Conservation (phyloP, 2,329 filamentous ascomycete genomes). For the Neonectria hederae region DNA sequence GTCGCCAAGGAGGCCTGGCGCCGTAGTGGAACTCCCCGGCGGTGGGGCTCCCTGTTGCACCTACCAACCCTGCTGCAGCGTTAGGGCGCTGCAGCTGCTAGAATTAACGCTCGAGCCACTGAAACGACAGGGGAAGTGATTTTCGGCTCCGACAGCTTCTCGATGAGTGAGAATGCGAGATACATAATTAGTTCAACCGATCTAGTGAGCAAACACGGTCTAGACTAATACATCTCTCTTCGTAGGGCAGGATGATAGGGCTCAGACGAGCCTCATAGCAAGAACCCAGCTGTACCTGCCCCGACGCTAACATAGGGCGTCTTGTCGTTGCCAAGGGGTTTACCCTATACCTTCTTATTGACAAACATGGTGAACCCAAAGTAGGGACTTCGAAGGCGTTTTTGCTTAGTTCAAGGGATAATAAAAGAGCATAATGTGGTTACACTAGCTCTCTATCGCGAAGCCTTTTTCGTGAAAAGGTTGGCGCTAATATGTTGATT, state of each 20-base stretch:
- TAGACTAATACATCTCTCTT: background rate
- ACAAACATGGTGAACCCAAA: background rate
- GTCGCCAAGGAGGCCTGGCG: background rate
- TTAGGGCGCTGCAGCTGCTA: background rate
- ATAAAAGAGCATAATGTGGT: background rate
- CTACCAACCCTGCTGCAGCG: background rate
- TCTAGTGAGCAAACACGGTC: background rate
- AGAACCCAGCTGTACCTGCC: background rate
- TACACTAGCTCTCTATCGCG: background rate
- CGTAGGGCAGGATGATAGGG: background rate
- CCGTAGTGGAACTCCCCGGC: background rate
- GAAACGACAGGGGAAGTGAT: background rate
- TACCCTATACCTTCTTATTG: background rate
- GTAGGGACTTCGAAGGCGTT: no score
- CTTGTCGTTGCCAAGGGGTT: no score
- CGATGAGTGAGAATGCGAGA: background rate
- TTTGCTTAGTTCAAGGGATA: no score
- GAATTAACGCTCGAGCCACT: slow-evolving; percentile 5
- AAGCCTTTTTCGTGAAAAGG: no score
- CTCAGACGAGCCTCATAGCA: background rate
- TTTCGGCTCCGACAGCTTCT: background rate
- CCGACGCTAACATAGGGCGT: no score
- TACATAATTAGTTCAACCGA: background rate
- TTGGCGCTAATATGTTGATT: no score
- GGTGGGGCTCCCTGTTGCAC: background rate